A percentile compares a stretch with the other conserved stretches of the same genome.
phyloP scores from a whole-genome alignment of 108 stramenopile genomes.

The Parmales sp. region DNA sequence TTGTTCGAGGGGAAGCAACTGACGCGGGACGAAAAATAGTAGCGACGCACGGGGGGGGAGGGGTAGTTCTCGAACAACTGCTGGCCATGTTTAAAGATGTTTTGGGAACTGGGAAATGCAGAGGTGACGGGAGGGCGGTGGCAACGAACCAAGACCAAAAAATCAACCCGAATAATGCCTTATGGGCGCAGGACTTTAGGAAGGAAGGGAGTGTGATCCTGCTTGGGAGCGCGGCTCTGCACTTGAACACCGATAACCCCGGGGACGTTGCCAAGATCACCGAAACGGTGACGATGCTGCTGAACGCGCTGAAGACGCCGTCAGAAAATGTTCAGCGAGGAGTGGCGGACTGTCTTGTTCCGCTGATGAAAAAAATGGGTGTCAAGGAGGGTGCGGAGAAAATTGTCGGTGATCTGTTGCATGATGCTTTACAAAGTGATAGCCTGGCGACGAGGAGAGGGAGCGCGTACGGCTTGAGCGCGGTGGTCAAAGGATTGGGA shows the following conservation, averaged over 20 bases:
- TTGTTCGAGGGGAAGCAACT: conserved; percentile 48
- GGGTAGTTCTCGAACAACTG: conserved; percentile 63
- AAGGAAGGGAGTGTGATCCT: conserved; percentile 81
- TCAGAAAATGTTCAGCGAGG: conserved; percentile 75
- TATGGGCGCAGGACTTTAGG: conserved; percentile 54
- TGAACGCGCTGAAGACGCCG: conserved; percentile 59
- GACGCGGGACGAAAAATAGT: conserved; percentile 63
- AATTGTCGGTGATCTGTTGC: conserved; percentile 46
- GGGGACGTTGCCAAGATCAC: conserved; percentile 56
- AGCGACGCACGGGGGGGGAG: conserved; percentile 50
- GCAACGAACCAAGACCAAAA: conserved; percentile 33
- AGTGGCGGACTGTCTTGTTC: conserved; percentile 60
- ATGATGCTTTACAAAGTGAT: conserved; percentile 54
- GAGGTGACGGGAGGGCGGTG: too few species aligned
- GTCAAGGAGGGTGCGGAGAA: conserved; percentile 57
- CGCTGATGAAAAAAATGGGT: conserved; percentile 76
- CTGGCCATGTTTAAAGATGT: conserved; percentile 66
- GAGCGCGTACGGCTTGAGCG: conserved; percentile 91
- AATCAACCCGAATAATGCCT: conserved; percentile 43
- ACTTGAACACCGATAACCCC: conserved; percentile 63
- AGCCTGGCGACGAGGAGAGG: conserved; percentile 63
- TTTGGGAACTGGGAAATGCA: conserved; percentile 57
- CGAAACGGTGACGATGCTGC: conserved; percentile 65
- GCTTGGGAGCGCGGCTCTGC: conserved; percentile 70
- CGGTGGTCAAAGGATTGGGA: conserved; percentile 95